Conservation (phyloP, 768 basidiomycete genomes). For the Leccinum pellstonianum region DNA sequence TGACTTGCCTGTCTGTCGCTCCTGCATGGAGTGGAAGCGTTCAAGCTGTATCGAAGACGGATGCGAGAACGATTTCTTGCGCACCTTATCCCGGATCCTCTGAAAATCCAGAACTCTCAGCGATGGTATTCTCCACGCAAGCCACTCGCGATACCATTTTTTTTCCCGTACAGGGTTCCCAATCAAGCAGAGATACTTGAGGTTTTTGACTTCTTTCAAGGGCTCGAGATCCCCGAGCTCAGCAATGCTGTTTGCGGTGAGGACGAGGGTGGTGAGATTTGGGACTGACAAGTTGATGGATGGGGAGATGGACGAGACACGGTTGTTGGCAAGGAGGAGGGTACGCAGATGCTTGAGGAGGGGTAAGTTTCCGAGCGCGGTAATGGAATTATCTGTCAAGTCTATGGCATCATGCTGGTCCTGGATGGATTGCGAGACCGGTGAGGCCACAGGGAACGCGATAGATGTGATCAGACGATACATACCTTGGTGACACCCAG, state of each 20-base stretch:
- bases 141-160: slow-evolving; percentile 97
- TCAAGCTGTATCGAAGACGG: slow-evolving; percentile 27
- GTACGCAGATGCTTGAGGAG: slow-evolving; percentile 81
- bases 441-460: slow-evolving; percentile 16
- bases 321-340: slow-evolving; percentile 87
- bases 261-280: slow-evolving; percentile 77
- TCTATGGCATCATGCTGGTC: slow-evolving; percentile 95
- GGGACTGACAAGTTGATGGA: slow-evolving; percentile 82
- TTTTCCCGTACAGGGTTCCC: slow-evolving; percentile 87
- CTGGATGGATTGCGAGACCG: slow-evolving; percentile 36
- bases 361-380: slow-evolving; percentile 80
- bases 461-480: slow-evolving; percentile 22
- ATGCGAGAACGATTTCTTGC: slow-evolving; percentile 38
- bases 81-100: slow-evolving; percentile 92
- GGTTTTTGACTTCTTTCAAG: slow-evolving; percentile 67
- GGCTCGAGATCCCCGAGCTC: slow-evolving; percentile 87
- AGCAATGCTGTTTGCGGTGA: slow-evolving; percentile 77
- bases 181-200: slow-evolving; percentile 73
- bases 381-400: slow-evolving; percentile 88
- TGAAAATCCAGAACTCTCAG: slow-evolving; percentile 94
- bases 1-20: slow-evolving; percentile 69
- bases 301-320: slow-evolving; percentile 77
- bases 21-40: slow-evolving; percentile 47
- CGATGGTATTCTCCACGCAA: slow-evolving; percentile 82
- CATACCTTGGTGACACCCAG: slow-evolving; percentile 86